Evolutionary conservation across 2,329 filamentous ascomycete species (phyloP).

Genomic region (Dactylellina sp.): DNA sequence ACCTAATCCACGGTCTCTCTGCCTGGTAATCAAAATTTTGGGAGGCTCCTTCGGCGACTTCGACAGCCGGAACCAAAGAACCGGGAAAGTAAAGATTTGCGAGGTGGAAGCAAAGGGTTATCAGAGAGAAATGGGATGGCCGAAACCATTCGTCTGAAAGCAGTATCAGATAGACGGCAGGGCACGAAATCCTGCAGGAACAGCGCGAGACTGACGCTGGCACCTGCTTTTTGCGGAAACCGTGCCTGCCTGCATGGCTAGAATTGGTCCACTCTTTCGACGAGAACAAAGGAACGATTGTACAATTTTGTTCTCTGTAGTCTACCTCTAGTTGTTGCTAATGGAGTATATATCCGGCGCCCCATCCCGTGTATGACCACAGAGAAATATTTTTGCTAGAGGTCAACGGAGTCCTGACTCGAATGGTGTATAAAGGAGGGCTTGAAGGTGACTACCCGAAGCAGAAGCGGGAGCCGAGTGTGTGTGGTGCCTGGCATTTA

Average conservation of each 20-base stretch:
- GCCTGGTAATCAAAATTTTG: constrained; percentile 20
- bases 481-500: constrained; percentile 54
- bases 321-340: background rate
- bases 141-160: constrained; percentile 17
- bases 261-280: constrained; percentile 1
- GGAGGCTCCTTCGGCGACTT: constrained; percentile 47
- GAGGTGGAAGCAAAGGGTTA: constrained; percentile 12
- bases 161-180: constrained; percentile 41
- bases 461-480: constrained; percentile 49
- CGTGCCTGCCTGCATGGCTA: background rate
- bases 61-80: constrained; percentile 33
- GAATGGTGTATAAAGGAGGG: background rate
- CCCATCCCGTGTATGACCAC: too few species aligned
- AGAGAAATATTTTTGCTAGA: background rate
- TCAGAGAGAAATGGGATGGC: constrained; percentile 9
- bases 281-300: constrained; percentile 4
- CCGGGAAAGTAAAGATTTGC: constrained; percentile 21
- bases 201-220: constrained; percentile 33
- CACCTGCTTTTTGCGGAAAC: constrained; percentile 41
- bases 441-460: constrained; percentile 43
- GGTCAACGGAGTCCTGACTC: background rate
- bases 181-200: constrained; percentile 43
- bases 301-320: constrained; percentile 12
- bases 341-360: background rate
- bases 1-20: constrained; percentile 30